Base-by-base conservation (phyloP, 129 eudicot genomes). In the Chrysanthemum makinoi region DNA sequence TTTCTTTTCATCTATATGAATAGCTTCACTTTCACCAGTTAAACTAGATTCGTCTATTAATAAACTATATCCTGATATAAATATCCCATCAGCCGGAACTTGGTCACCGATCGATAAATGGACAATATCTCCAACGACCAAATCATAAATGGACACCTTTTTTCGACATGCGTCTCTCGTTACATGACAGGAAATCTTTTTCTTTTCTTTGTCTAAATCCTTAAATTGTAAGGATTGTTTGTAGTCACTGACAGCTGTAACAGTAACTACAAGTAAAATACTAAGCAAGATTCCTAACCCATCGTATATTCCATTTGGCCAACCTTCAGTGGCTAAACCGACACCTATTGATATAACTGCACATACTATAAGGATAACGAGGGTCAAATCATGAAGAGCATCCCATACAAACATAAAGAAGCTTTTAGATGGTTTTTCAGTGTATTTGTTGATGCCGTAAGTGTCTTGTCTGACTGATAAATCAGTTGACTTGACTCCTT, bases 21-120 rank as follows among this genome's bases (percentile, higher is more conserved):
- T 77, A 0, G 95, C 87, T 53, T 77, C 85, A 61, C 94, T 90
- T 69, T 95, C 99, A 56, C 99, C 97, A 0, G 99, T 75, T 70
- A 94, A 79, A 81, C 97, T 84, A 3, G 99, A 90, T 78, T 94
- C 96, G 74, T 94, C 97, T 51, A 94, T 70, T 73, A 84, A 67
- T 73, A 94, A 80, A 81, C 78, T 84, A 69, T 87, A 86, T 33
- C 99, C 99, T 0, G 97, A 84, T 44, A 90, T 79, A 51, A 89
- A 94, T 65, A 94, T 74, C 57, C 99, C 99, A 49, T 94, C 99
- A 16, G 96, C 99, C 5, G 99, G 99, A 70, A 94, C 91, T 53
- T 74, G 90, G 28, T 94, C 97, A 2, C 99, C 99, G 24, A 86
- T 86, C 0, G 89, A 86, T 53, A 94, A 75, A 71, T 85, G 86